A percentile compares a stretch with the other conserved stretches of the same genome.
Conservation (phyloP, 1,284 basidiomycete genomes). For the Earliella scabrosa region DNA sequence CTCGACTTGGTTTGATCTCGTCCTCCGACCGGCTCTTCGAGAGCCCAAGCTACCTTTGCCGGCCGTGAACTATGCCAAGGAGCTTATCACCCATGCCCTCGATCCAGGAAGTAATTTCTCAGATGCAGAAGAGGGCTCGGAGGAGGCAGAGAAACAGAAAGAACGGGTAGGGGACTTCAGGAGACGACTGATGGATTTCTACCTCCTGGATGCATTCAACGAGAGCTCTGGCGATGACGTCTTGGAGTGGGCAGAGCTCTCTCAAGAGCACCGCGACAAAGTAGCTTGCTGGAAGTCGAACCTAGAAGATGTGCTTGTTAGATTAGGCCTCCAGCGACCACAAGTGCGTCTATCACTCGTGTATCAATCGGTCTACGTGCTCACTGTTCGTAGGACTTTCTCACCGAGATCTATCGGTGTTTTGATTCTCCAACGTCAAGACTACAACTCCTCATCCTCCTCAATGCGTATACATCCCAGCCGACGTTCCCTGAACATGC, state of each 20-base stretch:
- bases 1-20: conserved; percentile 77
- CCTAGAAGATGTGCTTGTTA: conserved; percentile 72
- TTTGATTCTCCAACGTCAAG: conserved; percentile 63
- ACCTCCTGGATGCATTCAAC: conserved; percentile 74
- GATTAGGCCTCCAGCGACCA: conserved; percentile 62
- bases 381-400: conserved; percentile 53
- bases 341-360: conserved; percentile 49
- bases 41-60: conserved; percentile 66
- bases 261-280: conserved; percentile 60
- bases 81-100: conserved; percentile 67
- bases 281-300: conserved; percentile 74
- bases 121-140: conserved; percentile 13
- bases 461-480: conserved; percentile 64
- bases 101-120: conserved; percentile 26
- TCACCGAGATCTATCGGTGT: conserved; percentile 64
- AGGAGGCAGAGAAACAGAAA: conserved; percentile 37
- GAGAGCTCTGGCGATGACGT: conserved; percentile 74
- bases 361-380: conserved; percentile 1
- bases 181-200: conserved; percentile 69
- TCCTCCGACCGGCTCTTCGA: conserved; percentile 74
- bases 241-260: conserved; percentile 71
- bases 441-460: conserved; percentile 68
- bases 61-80: conserved; percentile 69
- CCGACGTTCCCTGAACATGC: conserved; percentile 49
- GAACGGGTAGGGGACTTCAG: conserved; percentile 64